Conservation (phyloP, 352 stramenopile genomes). For the Globisporangium viniferum region DNA sequence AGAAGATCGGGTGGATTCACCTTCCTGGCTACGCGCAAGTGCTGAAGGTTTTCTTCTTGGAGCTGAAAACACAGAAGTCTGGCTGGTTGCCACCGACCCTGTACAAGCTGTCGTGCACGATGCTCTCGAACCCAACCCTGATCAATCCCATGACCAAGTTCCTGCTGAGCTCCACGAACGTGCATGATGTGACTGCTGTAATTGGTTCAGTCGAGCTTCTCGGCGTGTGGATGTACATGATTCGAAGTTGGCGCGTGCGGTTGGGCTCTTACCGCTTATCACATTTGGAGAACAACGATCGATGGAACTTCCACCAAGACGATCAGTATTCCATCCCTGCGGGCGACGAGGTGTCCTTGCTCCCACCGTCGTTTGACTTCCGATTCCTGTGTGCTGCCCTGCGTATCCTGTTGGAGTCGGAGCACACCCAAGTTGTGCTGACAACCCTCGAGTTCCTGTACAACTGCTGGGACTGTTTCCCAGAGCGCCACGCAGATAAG, state of each 20-base stretch:
- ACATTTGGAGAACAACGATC: slow-evolving; percentile 87
- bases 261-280: slow-evolving; percentile 84
- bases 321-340: slow-evolving; percentile 88
- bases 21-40: slow-evolving; percentile 85
- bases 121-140: slow-evolving; percentile 83
- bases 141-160: slow-evolving; percentile 92
- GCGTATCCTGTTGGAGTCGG: slow-evolving; percentile 75
- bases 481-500: slow-evolving; percentile 85
- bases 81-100: slow-evolving; percentile 81
- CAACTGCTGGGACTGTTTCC: slow-evolving; percentile 89
- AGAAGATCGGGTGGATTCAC: slow-evolving; percentile 87
- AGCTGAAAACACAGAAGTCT: slow-evolving; percentile 87
- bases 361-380: slow-evolving; percentile 87
- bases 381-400: slow-evolving; percentile 79
- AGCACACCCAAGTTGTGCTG: slow-evolving; percentile 85
- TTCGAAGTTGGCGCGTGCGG: slow-evolving; percentile 86
- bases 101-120: slow-evolving; percentile 89
- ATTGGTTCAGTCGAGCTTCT: slow-evolving; percentile 85
- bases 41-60: slow-evolving; percentile 87
- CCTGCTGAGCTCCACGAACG: slow-evolving; percentile 79
- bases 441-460: slow-evolving; percentile 88
- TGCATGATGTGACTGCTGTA: slow-evolving; percentile 85
- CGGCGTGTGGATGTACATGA: slow-evolving; percentile 91
- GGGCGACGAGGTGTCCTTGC: slow-evolving; percentile 78
- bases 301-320: slow-evolving; percentile 89